phyloP scores from a whole-genome alignment of 306 rosid genomes.

The Acacia melanoxylon region DNA sequence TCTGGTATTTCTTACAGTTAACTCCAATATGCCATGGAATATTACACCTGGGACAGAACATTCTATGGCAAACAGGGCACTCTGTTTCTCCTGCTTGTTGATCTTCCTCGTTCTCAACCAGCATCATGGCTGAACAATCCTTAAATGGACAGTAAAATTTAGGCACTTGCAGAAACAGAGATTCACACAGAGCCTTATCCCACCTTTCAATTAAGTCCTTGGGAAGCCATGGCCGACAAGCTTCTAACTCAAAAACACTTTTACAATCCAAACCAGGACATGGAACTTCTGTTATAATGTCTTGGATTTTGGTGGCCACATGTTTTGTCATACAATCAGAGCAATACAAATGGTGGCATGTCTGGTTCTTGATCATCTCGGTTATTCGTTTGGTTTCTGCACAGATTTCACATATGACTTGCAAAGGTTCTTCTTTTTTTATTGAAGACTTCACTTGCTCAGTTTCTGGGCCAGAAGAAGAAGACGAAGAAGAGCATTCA shows the following conservation, averaged over 20 bases:
- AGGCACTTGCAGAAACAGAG: conserved; percentile 19
- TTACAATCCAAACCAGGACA: conserved; percentile 58
- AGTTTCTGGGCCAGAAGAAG: too few relatives aligned
- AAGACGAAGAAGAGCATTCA: too few relatives aligned
- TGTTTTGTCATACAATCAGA: conserved; percentile 51
- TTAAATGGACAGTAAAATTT: conserved; percentile 54
- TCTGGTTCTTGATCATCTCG: conserved; percentile 39
- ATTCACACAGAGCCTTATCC: conserved; percentile 46
- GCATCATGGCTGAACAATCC: conserved; percentile 60
- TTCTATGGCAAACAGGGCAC: neutral
- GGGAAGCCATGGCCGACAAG: conserved; percentile 45
- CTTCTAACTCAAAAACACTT: conserved; percentile 41
- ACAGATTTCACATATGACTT: conserved; percentile 51
- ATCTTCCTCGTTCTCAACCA: conserved; percentile 11
- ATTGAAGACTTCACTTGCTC: too few relatives aligned
- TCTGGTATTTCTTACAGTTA: neutral
- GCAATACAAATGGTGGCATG: conserved; percentile 58
- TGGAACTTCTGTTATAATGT: conserved; percentile 33
- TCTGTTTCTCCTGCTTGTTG: neutral
- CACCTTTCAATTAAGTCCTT: conserved; percentile 43
- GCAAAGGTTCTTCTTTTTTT: neutral
- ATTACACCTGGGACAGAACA: conserved; percentile 25
- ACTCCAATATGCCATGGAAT: conserved; percentile 31
- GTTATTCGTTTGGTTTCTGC: conserved; percentile 25
- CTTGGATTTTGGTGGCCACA: conserved; percentile 53